Base-by-base conservation (phyloP, 2,329 filamentous ascomycete species). In the Zymoseptoria passerinii region DNA sequence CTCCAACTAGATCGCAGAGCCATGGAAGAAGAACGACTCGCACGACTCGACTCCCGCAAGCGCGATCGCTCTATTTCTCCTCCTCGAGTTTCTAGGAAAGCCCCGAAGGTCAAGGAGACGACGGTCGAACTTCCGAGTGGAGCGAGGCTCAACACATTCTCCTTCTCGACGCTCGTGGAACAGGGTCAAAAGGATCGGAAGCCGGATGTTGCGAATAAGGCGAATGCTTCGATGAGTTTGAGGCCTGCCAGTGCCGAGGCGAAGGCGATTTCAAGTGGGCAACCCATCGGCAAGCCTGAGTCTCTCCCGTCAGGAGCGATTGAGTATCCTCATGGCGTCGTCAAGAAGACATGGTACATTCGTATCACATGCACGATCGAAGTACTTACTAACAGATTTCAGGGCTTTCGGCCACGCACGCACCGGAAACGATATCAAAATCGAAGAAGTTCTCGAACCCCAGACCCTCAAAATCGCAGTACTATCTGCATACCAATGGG, bases 401-500 rank as follows among this genome's bases (percentile, higher is more conserved):
- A 44, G 35, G 35, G 84, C 83, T 0, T 77, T 77, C 40, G 85
- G 86, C 2, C 83, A 82, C 62, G 76, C 80, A 1, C 80, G 88
- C 40, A 77, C 72, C 0, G 77, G 77, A 4, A 81, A 91, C 61
- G 90, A 95, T 62, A 90, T 97, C 69, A 94, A 85, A 60, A 85
- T 97, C 48, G 90, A 95, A 67, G 91, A 96, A 71, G 82, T 96
- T 0, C 74, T 96, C 1, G 88, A 95, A 70, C 86, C 83, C 61
- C 75, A 83, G 1, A 80, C 85, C 10, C 77, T 97, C 8, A 78
- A 88, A 54, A 82, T 90, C 48, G 92, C 90, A 0, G 82, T 97
- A 0, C 75, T 97, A 4, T 95, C 91, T 65, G 89, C 92, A 0
- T 97, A 88, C 66, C 84, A 92, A 70, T 94, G 89, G 85, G 87